Percentiles rank a stretch among this genome's conserved stretches.
Conservation (phyloP, 2,329 filamentous ascomycete genomes). For the Cyclaneusma minus region DNA sequence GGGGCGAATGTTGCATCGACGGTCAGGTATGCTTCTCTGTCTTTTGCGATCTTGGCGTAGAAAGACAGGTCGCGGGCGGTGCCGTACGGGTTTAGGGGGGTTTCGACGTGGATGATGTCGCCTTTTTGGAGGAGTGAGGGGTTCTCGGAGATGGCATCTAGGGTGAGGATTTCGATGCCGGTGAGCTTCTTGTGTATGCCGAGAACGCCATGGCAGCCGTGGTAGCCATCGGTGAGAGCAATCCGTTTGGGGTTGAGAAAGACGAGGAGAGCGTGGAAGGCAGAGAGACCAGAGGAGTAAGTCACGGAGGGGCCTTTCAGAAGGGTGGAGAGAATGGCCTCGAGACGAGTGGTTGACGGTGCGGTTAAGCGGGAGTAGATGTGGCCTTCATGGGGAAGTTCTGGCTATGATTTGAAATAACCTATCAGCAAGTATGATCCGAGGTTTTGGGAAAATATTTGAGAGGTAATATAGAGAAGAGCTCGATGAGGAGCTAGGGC, state of each 20-base stretch:
- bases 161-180: constrained; percentile 54
- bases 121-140: constrained; percentile 61
- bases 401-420: constrained; percentile 23
- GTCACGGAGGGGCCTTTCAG: constrained; percentile 55
- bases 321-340: constrained; percentile 62
- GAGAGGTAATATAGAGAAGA: too few relatives aligned
- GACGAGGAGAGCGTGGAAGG: constrained; percentile 80
- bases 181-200: constrained; percentile 58
- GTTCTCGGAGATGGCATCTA: constrained; percentile 50
- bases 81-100: constrained; percentile 82
- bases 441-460: too few relatives aligned
- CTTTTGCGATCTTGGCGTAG: constrained; percentile 60
- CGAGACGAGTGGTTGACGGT: constrained; percentile 73
- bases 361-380: constrained; percentile 72
- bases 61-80: constrained; percentile 57
- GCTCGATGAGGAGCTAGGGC: too few relatives aligned
- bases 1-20: constrained; percentile 91
- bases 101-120: constrained; percentile 84
- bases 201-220: constrained; percentile 84
- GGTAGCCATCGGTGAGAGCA: constrained; percentile 75
- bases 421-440: too few relatives aligned
- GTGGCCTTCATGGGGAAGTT: constrained; percentile 43
- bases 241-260: constrained; percentile 70
- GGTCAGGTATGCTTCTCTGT: constrained; percentile 57
- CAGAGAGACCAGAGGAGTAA: constrained; percentile 73